Conservation (phyloP, 495 filamentous ascomycete species). For the Penicillium canescens region DNA sequence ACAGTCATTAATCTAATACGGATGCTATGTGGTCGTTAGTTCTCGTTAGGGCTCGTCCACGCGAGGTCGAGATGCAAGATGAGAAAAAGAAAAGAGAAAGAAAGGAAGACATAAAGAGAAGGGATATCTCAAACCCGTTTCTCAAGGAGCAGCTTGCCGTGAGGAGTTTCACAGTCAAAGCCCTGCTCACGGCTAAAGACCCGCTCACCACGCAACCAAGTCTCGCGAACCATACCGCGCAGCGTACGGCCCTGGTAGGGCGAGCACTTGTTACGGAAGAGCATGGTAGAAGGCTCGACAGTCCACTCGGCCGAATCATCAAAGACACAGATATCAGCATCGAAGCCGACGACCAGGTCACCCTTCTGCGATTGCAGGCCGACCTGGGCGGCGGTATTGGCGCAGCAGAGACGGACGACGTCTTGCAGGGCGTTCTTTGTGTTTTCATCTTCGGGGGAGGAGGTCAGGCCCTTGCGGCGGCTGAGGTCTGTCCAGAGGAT, state of each 20-base stretch:
- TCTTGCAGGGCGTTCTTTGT: slow-evolving; percentile 60
- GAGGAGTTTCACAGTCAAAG: slow-evolving; percentile 58
- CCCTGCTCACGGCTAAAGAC: slow-evolving; percentile 67
- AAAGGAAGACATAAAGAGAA: slow-evolving; percentile 24
- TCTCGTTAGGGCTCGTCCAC: slow-evolving; percentile 17
- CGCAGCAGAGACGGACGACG: slow-evolving; percentile 79
- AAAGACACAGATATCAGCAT: slow-evolving; percentile 92
- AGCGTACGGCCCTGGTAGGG: slow-evolving; percentile 87
- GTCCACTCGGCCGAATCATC: slow-evolving; percentile 80
- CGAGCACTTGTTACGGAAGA: slow-evolving; percentile 92
- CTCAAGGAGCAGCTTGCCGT: slow-evolving; percentile 64
- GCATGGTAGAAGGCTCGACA: slow-evolving; percentile 68
- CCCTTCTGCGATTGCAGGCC: slow-evolving; percentile 84
- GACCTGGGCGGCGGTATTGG: slow-evolving; percentile 88
- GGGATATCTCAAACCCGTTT: slow-evolving; percentile 40
- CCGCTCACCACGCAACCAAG: slow-evolving; percentile 80
- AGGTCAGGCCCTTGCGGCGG: slow-evolving; percentile 49
- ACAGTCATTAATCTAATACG: slow-evolving; percentile 34
- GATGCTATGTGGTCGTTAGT: slow-evolving; percentile 34
- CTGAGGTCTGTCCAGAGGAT: slow-evolving; percentile 85
- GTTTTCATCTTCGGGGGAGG: slow-evolving; percentile 38
- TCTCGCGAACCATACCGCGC: slow-evolving; percentile 80
- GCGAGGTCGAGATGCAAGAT: slow-evolving; percentile 17
- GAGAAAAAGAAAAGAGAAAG: slow-evolving; percentile 1
- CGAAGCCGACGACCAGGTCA: slow-evolving; percentile 77